These are phyloP conservation scores for Trametes coccinea DNA, from an alignment of 768 basidiomycete genomes.

Conservation along the genomic window DNA sequence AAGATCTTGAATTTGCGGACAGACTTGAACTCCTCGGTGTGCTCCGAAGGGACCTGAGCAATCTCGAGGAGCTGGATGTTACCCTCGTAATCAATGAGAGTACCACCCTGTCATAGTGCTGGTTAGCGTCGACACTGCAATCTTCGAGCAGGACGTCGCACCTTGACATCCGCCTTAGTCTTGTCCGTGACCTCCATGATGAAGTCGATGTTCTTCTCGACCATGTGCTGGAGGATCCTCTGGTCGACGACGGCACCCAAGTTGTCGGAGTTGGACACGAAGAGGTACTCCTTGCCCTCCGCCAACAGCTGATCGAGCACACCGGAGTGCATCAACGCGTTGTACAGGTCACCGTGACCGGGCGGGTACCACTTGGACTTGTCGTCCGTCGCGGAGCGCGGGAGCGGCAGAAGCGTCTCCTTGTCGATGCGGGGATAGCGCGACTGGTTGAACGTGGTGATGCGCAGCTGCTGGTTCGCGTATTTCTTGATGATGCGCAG, in stretches of 20 bases:
- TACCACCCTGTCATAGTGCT: conserved; percentile 52
- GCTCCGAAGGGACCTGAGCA: conserved; percentile 91
- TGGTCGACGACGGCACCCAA: conserved; percentile 69
- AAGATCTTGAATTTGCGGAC: conserved; percentile 93
- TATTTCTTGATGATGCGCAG: conserved; percentile 97
- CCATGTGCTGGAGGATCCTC: conserved; percentile 84
- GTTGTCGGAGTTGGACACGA: conserved; percentile 97
- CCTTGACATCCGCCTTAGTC: conserved; percentile 82
- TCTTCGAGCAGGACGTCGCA: conserved; percentile 21
- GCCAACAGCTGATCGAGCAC: conserved; percentile 86
- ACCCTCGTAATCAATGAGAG: conserved; percentile 89
- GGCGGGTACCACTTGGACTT: conserved; percentile 96
- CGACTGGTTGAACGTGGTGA: conserved; percentile 91
- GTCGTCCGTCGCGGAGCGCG: conserved; percentile 75
- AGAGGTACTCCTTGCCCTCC: conserved; percentile 95
- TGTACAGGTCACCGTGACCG: conserved; percentile 96
- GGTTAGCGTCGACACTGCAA: no score
- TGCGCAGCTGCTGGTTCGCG: conserved; percentile 90
- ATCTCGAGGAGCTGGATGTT: conserved; percentile 88
- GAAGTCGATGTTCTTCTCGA: conserved; percentile 79
- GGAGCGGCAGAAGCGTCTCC: conserved; percentile 84
- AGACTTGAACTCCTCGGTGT: conserved; percentile 91
- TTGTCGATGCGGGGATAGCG: conserved; percentile 92
- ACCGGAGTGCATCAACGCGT: conserved; percentile 87
- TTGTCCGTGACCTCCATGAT: conserved; percentile 97